Percentiles rank a stretch among this genome's conserved stretches.
Conservation (phyloP, 2,329 filamentous ascomycete species). For the Ophiosphaerella herpotricha region DNA sequence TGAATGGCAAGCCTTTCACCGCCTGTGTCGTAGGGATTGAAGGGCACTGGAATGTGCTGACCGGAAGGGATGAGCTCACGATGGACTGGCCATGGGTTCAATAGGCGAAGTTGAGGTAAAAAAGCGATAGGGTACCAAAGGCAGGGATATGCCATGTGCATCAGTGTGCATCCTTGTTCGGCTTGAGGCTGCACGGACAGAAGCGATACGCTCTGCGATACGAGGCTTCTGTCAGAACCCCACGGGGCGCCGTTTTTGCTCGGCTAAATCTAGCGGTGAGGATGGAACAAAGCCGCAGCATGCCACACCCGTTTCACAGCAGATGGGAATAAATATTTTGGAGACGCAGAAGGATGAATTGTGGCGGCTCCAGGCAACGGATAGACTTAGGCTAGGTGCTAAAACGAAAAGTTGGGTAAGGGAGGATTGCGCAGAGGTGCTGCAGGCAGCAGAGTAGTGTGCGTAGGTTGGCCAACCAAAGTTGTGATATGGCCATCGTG, state of each 20-base stretch:
- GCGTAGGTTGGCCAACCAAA: not conserved
- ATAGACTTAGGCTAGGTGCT: not conserved
- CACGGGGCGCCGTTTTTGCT: constrained; percentile 17
- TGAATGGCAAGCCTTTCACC: not conserved
- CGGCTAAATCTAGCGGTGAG: constrained; percentile 28
- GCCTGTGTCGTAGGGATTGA: not conserved
- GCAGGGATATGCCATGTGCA: constrained; percentile 3
- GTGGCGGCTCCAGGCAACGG: not conserved
- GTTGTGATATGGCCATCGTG: constrained; percentile 14
- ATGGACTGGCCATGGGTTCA: not conserved
- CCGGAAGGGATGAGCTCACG: constrained; percentile 1
- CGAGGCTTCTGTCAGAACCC: constrained; percentile 9
- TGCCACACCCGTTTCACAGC: constrained; percentile 16
- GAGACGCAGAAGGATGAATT: not conserved
- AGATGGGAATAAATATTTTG: not conserved
- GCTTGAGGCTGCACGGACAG: constrained; percentile 12
- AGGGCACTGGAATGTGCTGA: not conserved
- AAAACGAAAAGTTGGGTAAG: not conserved
- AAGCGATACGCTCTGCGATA: constrained; percentile 13
- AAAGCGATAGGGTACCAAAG: constrained; percentile 2
- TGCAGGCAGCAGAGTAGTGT: not conserved
- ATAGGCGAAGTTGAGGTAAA: not conserved
- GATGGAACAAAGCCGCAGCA: constrained; percentile 28
- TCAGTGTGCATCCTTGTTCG: not conserved
- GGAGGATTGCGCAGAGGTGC: not conserved